Percentiles rank a stretch among this genome's conserved stretches.
phyloP scores from a whole-genome alignment of 2,329 filamentous ascomycete genomes.

The Claviceps purpurea region DNA sequence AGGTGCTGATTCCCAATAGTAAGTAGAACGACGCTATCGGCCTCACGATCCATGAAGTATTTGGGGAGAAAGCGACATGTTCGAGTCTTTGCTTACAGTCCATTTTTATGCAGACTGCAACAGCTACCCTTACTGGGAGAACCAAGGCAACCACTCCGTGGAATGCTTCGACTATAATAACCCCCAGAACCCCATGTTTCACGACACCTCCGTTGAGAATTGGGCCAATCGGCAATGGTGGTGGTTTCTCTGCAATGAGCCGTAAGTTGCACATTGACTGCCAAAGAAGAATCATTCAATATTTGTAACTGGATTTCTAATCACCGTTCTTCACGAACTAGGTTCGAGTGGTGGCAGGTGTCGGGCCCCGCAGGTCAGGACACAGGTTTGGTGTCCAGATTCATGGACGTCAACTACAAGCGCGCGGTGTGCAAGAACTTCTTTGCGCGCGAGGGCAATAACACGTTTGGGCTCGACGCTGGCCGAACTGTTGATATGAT shows the following conservation, averaged over 20 bases:
- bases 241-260: constrained; percentile 51
- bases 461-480: constrained; percentile 18
- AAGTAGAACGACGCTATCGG: not conserved
- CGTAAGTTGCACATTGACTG: constrained; percentile 13
- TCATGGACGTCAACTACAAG: constrained; percentile 30
- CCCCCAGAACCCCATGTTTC: constrained; percentile 31
- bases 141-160: constrained; percentile 16
- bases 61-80: constrained; percentile 8
- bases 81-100: constrained; percentile 30
- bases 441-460: constrained; percentile 29
- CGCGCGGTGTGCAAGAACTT: constrained; percentile 39
- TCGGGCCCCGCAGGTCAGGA: constrained; percentile 14
- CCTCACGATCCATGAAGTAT: not conserved
- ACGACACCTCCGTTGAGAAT: constrained; percentile 34
- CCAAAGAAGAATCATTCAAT: too few relatives aligned
- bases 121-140: not conserved
- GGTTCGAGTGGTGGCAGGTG: constrained; percentile 13
- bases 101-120: constrained; percentile 25
- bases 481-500: constrained; percentile 19
- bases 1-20: constrained; percentile 3
- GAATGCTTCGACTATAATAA: constrained; percentile 4
- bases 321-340: not conserved
- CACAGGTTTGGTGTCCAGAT: not conserved
- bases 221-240: constrained; percentile 33
- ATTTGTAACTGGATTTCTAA: not conserved